These are phyloP conservation scores for Gynostemma pentaphyllum DNA, from an alignment of 306 rosid species.

Conservation along the genomic window DNA sequence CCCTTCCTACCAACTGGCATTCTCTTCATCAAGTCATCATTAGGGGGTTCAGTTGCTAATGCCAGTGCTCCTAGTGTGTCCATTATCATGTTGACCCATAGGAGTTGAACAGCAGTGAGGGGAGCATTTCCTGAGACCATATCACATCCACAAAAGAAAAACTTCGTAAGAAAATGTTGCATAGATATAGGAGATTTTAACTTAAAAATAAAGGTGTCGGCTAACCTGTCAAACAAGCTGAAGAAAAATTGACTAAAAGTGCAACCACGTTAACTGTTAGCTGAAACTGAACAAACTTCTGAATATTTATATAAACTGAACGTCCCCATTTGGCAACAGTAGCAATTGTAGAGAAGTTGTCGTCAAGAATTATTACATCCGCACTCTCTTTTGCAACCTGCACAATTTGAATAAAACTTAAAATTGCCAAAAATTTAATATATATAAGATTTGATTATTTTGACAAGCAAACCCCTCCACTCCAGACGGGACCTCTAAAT, in stretches of 20 bases:
- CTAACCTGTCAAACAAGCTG: conserved; percentile 91
- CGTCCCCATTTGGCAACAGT: conserved; percentile 99
- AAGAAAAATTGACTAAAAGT: conserved; percentile 84
- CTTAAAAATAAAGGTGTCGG: conserved; percentile 10
- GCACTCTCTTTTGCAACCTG: conserved; percentile 99
- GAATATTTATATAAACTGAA: conserved; percentile 90
- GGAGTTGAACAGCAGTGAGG: conserved; percentile 96
- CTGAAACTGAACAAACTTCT: conserved; percentile 97
- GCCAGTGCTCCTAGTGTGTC: conserved; percentile 99
- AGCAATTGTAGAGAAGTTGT: conserved; percentile 89
- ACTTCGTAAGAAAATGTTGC: neutral
- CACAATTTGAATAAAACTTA: conserved; percentile 17
- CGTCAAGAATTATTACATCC: conserved; percentile 87
- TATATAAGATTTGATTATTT: neutral
- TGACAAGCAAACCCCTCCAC: neutral
- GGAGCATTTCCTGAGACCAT: conserved; percentile 67
- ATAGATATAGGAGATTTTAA: conserved; percentile 5
- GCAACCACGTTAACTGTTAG: conserved; percentile 94
- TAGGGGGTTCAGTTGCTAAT: conserved; percentile 92
- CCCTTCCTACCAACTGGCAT: conserved; percentile 95
- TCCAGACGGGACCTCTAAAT: neutral
- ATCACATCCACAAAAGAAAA: conserved; percentile 2
- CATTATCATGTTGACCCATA: conserved; percentile 99
- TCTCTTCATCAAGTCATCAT: conserved; percentile 74
- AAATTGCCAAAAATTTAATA: neutral